Conservation (phyloP, 1,284 basidiomycete species). For the Melampsora americana region DNA sequence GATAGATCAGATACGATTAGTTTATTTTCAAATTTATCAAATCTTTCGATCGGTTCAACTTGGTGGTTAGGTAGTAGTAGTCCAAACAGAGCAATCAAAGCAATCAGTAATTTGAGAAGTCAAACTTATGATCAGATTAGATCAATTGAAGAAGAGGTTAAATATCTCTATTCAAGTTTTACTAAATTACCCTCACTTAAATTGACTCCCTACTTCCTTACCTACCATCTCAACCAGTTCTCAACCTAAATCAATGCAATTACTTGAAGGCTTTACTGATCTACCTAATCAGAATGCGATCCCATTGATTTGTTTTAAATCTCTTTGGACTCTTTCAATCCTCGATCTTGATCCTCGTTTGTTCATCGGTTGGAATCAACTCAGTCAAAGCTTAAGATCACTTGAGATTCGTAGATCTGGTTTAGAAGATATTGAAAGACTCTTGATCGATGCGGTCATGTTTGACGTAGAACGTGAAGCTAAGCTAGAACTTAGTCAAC, state of each 20-base stretch:
- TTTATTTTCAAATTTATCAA: conserved; percentile 61
- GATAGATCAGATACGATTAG: conserved; percentile 60
- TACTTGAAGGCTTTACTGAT: conserved; percentile 68
- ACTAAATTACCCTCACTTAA: conserved; percentile 75
- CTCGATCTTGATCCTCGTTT: conserved; percentile 75
- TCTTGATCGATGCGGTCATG: conserved; percentile 71
- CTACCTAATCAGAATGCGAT: conserved; percentile 70
- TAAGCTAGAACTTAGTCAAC: conserved; percentile 31
- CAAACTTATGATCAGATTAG: conserved; percentile 17
- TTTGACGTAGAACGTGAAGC: conserved; percentile 67
- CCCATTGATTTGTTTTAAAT: conserved; percentile 79
- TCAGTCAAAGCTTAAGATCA: conserved; percentile 68
- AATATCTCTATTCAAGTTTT: conserved; percentile 80
- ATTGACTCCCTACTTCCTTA: conserved; percentile 57
- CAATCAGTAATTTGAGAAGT: neutral
- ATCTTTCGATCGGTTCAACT: conserved; percentile 65
- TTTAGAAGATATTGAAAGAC: conserved; percentile 73
- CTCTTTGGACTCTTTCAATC: conserved; percentile 69
- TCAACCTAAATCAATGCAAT: conserved; percentile 33
- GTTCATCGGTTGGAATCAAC: conserved; percentile 77
- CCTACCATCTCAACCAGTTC: conserved; percentile 57
- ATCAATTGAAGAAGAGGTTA: conserved; percentile 65
- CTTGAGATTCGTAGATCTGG: conserved; percentile 73
- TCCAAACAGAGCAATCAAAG: no score
- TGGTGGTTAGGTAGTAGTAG: conserved; percentile 63